Percentiles rank a stretch among this genome's conserved stretches.
Evolutionary conservation across 345 rosid genomes (phyloP).

Genomic region (Citrus medica): DNA sequence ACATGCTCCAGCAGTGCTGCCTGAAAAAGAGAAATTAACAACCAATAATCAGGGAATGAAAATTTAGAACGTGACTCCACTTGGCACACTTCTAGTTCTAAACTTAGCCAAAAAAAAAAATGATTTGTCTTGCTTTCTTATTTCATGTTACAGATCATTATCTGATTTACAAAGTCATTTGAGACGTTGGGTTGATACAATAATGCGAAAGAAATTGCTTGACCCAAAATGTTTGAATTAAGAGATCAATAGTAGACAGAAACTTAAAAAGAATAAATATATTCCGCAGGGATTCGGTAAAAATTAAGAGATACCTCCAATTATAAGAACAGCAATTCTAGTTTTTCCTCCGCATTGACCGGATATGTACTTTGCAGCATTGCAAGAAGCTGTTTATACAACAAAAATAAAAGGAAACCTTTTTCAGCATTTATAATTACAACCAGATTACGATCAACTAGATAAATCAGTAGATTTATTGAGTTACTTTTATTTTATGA

Average conservation of each 20-base stretch:
- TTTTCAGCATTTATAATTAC: neutral
- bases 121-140: no score
- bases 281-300: neutral
- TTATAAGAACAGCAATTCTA: constrained; percentile 23
- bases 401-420: neutral
- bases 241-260: neutral
- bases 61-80: neutral
- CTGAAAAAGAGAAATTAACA: constrained; percentile 20
- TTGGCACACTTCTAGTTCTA: no score
- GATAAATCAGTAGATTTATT: no score
- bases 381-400: constrained; percentile 35
- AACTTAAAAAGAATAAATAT: neutral
- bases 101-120: no score
- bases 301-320: constrained; percentile 41
- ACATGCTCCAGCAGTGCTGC: constrained; percentile 37
- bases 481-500: no score
- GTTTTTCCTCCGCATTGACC: constrained; percentile 53
- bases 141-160: no score
- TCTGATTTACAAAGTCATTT: neutral
- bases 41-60: neutral
- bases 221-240: neutral
- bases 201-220: no score
- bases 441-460: neutral
- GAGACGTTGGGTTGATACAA: neutral
- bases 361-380: constrained; percentile 28